A percentile compares a stretch with the other conserved stretches of the same genome.
Conservation (phyloP, 805 yeast species). For the Tanozyma kutaoensis region DNA sequence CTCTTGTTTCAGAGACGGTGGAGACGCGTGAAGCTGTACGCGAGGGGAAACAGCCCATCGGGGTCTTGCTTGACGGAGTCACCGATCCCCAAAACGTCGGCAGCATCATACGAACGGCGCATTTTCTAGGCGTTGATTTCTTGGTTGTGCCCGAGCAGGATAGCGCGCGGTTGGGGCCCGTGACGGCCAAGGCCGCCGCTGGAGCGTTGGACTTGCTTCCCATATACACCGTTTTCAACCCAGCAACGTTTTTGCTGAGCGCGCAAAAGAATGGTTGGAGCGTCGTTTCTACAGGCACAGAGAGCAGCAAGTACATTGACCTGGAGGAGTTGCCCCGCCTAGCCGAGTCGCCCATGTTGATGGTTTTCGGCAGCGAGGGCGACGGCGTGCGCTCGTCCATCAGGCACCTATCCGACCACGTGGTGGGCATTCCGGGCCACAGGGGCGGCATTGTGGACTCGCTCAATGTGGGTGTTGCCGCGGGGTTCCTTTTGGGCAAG, state of each 20-base stretch:
- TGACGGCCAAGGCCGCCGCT: conserved; percentile 66
- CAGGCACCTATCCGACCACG: conserved; percentile 40
- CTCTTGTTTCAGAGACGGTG: not conserved
- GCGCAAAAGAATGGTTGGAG: conserved; percentile 55
- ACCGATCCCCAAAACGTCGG: conserved; percentile 86
- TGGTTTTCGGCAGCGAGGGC: conserved; percentile 82
- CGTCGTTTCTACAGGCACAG: conserved; percentile 47
- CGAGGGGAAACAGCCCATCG: conserved; percentile 19
- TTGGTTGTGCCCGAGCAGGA: conserved; percentile 55
- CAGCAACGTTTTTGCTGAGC: conserved; percentile 47
- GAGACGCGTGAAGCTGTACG: not conserved
- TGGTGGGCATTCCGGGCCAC: conserved; percentile 30
- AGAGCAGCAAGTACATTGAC: conserved; percentile 19
- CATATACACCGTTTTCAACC: conserved; percentile 42
- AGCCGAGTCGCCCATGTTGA: conserved; percentile 41
- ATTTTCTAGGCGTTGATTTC: conserved; percentile 74
- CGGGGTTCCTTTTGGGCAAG: conserved; percentile 45
- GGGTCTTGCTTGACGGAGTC: conserved; percentile 63
- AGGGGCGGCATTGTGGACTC: conserved; percentile 44
- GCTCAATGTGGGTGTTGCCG: conserved; percentile 81
- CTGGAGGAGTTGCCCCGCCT: conserved; percentile 32
- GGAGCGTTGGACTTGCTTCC: conserved; percentile 74
- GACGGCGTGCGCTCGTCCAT: conserved; percentile 63
- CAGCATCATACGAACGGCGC: conserved; percentile 68
- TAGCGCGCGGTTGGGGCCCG: conserved; percentile 66